Evolutionary conservation across 306 rosid species (phyloP), one percentile per base, ranked within the genome.

Genomic region (Inga leiocalycina): DNA sequence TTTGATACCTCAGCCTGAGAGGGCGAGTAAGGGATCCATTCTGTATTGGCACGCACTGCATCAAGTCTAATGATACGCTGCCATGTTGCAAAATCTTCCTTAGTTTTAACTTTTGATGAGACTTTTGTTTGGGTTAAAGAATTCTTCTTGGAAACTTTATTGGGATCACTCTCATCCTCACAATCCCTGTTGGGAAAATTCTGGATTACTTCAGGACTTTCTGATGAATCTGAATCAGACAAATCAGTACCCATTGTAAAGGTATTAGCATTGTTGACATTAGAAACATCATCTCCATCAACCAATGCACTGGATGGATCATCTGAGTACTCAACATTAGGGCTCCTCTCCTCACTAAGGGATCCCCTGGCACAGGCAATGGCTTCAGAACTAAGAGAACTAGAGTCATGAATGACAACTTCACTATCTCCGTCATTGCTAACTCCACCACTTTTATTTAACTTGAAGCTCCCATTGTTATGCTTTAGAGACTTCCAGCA

Each of bases 61-160:
- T 97, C 99, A 75, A 97, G 98, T 72, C 99, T 89, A 81, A 97
- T 94, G 87, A 97, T 97, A 77, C 98, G 90, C 84, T 92, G 97
- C 99, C 99, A 97, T 37, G 99, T 92, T 79, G 89, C 81, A 78
- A 92, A 97, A 82, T 97, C 99, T 86, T 97, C 99, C 70, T 78
- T 82, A 24, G 62, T 85, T 77, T 65, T 88, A 72, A 77, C 80
- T 71, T 86, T 94, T 74, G 97, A 86, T 7, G 90, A 80, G 74
- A 44, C 89, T 57, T 86, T 82, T n/a, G 85, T 79, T 71, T 75
- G 81, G 8, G 85, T 73, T 66, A 94, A 88, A 85, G 89, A 88
- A 83, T 76, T 88, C 45, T 83, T 94, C 88, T 89, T 87, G 44
- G 90, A 83, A 87, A 81, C 80, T 80, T 72, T 48, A 46, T 85